These are phyloP conservation scores for Eucalyptus curtisii DNA, from an alignment of 345 rosid species.

Conservation along the genomic window DNA sequence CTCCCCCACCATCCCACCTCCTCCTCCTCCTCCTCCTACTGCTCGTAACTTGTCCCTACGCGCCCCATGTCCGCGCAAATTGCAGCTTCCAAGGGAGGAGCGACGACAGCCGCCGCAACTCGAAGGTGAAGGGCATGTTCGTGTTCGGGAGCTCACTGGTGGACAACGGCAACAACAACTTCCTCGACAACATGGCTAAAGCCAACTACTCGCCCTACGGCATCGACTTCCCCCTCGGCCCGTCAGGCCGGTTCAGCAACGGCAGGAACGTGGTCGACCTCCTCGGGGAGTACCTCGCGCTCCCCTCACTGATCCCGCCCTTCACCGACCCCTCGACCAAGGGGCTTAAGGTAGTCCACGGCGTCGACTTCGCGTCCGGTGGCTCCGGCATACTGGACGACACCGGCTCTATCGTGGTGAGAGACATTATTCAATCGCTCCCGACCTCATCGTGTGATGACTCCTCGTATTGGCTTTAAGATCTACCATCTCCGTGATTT, in stretches of 20 bases:
- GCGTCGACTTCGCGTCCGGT: slow-evolving; percentile 53
- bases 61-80: not conserved
- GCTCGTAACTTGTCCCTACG: not conserved
- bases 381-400: slow-evolving; percentile 52
- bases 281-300: slow-evolving; percentile 15
- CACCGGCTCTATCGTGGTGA: slow-evolving; percentile 35
- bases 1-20: not conserved
- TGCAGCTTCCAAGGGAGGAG: not conserved
- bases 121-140: slow-evolving; percentile 33
- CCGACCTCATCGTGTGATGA: not conserved
- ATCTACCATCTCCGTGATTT: not conserved
- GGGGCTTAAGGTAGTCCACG: slow-evolving; percentile 18
- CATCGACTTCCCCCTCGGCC: slow-evolving; percentile 36
- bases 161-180: slow-evolving; percentile 65
- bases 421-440: not conserved
- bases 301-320: slow-evolving; percentile 27
- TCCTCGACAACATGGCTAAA: slow-evolving; percentile 19
- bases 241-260: slow-evolving; percentile 53
- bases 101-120: not conserved
- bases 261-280: slow-evolving; percentile 51
- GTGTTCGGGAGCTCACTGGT: slow-evolving; percentile 62
- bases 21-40: not conserved
- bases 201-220: slow-evolving; percentile 53
- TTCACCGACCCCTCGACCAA: slow-evolving; percentile 30
- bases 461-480: not conserved